Conservation (phyloP, 768 basidiomycete genomes). For the Leucocoprinus leucothites region DNA sequence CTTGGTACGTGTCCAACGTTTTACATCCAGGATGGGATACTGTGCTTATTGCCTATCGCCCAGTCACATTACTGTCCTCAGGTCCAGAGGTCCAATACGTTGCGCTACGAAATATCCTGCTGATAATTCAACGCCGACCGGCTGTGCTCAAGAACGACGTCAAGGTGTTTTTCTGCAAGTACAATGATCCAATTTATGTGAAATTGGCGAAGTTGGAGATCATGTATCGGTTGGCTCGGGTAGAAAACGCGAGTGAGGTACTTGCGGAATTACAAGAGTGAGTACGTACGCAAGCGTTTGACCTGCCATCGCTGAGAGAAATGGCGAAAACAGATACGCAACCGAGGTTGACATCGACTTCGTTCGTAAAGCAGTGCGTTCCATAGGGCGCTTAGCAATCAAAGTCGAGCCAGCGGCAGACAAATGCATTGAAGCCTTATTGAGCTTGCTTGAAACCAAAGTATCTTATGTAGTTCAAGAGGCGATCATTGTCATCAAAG, state of each 20-base stretch:
- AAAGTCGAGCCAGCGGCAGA: slow-evolving; percentile 91
- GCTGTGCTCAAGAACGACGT: slow-evolving; percentile 94
- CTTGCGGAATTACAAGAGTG: slow-evolving; percentile 94
- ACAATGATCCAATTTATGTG: slow-evolving; percentile 99
- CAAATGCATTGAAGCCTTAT: slow-evolving; percentile 82
- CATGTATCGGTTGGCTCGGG: slow-evolving; percentile 96
- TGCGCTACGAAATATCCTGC: slow-evolving; percentile 90
- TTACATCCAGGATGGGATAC: slow-evolving; percentile 1
- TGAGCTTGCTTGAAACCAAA: slow-evolving; percentile 87
- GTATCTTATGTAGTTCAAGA: slow-evolving; percentile 97
- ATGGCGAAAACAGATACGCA: slow-evolving; percentile 65
- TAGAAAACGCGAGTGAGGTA: slow-evolving; percentile 91
- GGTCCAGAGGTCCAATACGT: slow-evolving; percentile 99
- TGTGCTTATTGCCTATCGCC: background rate
- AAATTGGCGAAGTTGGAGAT: slow-evolving; percentile 98
- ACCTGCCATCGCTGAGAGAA: background rate
- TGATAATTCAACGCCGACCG: slow-evolving; percentile 95
- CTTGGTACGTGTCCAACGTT: slow-evolving; percentile 52
- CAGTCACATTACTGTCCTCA: slow-evolving; percentile 93
- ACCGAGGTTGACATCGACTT: slow-evolving; percentile 99
- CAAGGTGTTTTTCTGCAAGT: slow-evolving; percentile 99
- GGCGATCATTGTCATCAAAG: slow-evolving; percentile 95
- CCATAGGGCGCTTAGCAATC: slow-evolving; percentile 97
- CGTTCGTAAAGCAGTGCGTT: slow-evolving; percentile 95
- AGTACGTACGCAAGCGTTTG: slow-evolving; percentile 21